Evolutionary conservation across 352 stramenopile species (phyloP).

Genomic region (Pythium insidiosum): DNA sequence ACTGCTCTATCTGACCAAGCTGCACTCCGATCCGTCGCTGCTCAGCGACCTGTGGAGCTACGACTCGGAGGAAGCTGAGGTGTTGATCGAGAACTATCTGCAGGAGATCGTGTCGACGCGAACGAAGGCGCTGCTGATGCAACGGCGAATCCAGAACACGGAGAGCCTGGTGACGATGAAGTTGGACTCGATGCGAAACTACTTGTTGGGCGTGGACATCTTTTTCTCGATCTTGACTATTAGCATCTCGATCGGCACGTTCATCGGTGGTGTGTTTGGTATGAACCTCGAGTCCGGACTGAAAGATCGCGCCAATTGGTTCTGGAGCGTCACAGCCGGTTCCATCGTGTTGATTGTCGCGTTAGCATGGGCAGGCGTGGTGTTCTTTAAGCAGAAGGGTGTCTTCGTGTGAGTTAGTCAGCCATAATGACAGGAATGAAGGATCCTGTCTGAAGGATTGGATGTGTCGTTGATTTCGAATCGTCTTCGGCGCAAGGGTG

Average conservation of each 20-base stretch:
- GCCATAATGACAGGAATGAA: no score
- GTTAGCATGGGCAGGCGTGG: conserved; percentile 28
- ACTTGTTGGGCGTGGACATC: conserved; percentile 66
- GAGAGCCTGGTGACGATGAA: conserved; percentile 72
- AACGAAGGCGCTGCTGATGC: conserved; percentile 49
- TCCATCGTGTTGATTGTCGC: conserved; percentile 38
- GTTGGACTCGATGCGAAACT: conserved; percentile 72
- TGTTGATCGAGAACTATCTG: conserved; percentile 68
- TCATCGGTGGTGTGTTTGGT: conserved; percentile 51
- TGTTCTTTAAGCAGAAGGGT: conserved; percentile 63
- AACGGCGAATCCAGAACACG: conserved; percentile 67
- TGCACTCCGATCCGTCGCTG: conserved; percentile 34
- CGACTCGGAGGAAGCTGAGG: conserved; percentile 66
- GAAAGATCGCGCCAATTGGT: conserved; percentile 34
- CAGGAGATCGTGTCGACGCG: conserved; percentile 74
- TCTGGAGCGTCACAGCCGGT: conserved; percentile 36
- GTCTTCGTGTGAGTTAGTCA: conserved; percentile 21
- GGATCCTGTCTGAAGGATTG: no score
- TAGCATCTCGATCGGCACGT: conserved; percentile 53
- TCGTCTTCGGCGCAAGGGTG: no score
- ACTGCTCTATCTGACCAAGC: conserved; percentile 53
- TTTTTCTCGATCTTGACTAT: conserved; percentile 63
- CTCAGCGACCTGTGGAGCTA: conserved; percentile 43
- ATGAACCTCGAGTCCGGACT: conserved; percentile 63
- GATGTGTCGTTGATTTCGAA: no score